phyloP scores from a whole-genome alignment of 2,329 filamentous ascomycete species.

The Sporothrix pallida region DNA sequence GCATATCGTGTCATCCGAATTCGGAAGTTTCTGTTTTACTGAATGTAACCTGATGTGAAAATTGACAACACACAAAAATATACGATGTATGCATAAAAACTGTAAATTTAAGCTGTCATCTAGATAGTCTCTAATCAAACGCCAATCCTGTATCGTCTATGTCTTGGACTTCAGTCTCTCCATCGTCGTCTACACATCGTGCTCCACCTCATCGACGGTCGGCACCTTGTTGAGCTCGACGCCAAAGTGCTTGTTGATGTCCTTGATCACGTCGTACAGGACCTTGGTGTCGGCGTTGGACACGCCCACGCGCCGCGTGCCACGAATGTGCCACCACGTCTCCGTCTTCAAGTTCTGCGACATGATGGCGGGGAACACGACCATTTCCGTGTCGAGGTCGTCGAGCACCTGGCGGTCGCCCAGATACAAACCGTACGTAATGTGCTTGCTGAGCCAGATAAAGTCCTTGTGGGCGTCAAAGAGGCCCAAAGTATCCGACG shows the following conservation, averaged over 20 bases:
- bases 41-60: too few species aligned
- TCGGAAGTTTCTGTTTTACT: too few species aligned
- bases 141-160: not conserved
- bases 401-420: slow-evolving; percentile 61
- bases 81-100: too few species aligned
- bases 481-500: slow-evolving; percentile 44
- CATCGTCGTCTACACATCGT: slow-evolving; percentile 37
- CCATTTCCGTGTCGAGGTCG: slow-evolving; percentile 60
- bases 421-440: slow-evolving; percentile 65
- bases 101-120: not conserved
- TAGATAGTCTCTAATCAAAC: slow-evolving; percentile 2
- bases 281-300: slow-evolving; percentile 51
- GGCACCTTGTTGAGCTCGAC: slow-evolving; percentile 41
- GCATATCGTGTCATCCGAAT: too few species aligned
- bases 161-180: not conserved
- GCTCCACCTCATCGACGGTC: slow-evolving; percentile 42
- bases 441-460: slow-evolving; percentile 59
- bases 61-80: too few species aligned
- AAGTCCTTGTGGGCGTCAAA: slow-evolving; percentile 49
- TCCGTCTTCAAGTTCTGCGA: slow-evolving; percentile 60
- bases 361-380: slow-evolving; percentile 61
- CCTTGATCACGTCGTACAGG: slow-evolving; percentile 40
- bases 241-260: slow-evolving; percentile 39
- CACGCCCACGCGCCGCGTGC: slow-evolving; percentile 55
- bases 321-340: slow-evolving; percentile 62